Evolutionary conservation across 2,329 filamentous ascomycete species (phyloP), one percentile per base, ranked within the genome.

Genomic region (Sclerotinia sclerotiorum): DNA sequence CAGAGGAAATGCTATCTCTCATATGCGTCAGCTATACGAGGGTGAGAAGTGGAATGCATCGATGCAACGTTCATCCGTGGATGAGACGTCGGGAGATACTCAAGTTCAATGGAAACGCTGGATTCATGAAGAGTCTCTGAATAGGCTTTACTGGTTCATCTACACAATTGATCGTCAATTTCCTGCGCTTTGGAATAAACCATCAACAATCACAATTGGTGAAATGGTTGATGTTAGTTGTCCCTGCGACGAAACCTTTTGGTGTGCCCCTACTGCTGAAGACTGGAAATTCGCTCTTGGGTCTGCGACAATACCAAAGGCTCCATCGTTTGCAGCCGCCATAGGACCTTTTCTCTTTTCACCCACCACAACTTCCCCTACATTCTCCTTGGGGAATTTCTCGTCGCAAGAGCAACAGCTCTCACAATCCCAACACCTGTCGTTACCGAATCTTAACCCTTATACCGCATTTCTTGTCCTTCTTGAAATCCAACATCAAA

Each of bases 161-260:
- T 75, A 74, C 51, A 56, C 64, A 5, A 70, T 73, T n/a, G 74
- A 75, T 57, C 69, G 61, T 13, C 72, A 74, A 48, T 74, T 74
- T 35, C 71, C 73, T 7, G 68, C 68, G 51, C 51, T 75, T 1
- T 62, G 74, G 54, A 75, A 75, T 55, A 58, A 74, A 13, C 70
- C 73, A 19, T 68, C 70, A 17, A 71, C 72, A 15, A 73, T 74
- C 17, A 70, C 72, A 15, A 64, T 73, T n/a, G 69, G 71, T 11
- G 72, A 75, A 46, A 64, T 75, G 21, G 69, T 69, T 35, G 48
- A 72, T 62, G 48, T 75, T 19, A 66, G 68, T 6, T 74, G 72
- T 58, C 74, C 74, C 46, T 74, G 72, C 42, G 73, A 75, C 35
- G 72, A 75, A 24, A 70, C 71, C n/a, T 74, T 74, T 51, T 75